Evolutionary conservation across 2,329 filamentous ascomycete species (phyloP).

Genomic region (Penicillium sp.): DNA sequence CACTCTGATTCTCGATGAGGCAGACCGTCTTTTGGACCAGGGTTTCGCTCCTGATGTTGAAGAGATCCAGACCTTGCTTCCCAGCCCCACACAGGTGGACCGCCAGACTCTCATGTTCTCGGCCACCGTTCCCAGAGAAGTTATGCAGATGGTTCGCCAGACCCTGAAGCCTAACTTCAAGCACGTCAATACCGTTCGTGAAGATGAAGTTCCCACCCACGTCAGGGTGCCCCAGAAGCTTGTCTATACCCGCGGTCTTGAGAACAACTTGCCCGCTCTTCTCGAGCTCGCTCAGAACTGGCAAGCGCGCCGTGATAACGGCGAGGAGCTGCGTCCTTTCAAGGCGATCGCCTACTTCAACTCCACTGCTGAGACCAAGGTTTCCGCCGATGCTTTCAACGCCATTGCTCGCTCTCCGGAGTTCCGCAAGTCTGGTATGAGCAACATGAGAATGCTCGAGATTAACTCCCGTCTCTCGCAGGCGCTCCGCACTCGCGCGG

Average conservation of each 20-base stretch:
- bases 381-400: conserved; percentile 60
- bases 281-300: conserved; percentile 71
- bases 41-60: conserved; percentile 66
- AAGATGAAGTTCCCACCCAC: conserved; percentile 82
- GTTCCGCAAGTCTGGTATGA: conserved; percentile 28
- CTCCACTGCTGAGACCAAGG: conserved; percentile 69
- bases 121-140: conserved; percentile 82
- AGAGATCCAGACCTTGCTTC: conserved; percentile 62
- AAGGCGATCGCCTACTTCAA: conserved; percentile 96
- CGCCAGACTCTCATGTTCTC: conserved; percentile 95
- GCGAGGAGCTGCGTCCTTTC: conserved; percentile 61
- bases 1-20: conserved; percentile 62
- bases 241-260: conserved; percentile 64
- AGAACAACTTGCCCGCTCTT: conserved; percentile 73
- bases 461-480: conserved; percentile 83
- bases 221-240: conserved; percentile 77
- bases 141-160: conserved; percentile 72
- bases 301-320: conserved; percentile 42
- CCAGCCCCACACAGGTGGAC: conserved; percentile 59
- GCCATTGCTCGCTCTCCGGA: conserved; percentile 44
- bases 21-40: conserved; percentile 66
- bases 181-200: conserved; percentile 82
- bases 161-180: conserved; percentile 82
- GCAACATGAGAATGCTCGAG: conserved; percentile 46
- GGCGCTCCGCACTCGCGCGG: conserved; percentile 62